Evolutionary conservation across 2,329 filamentous ascomycete species (phyloP).

Genomic region (Teratosphaeria zuluensis): DNA sequence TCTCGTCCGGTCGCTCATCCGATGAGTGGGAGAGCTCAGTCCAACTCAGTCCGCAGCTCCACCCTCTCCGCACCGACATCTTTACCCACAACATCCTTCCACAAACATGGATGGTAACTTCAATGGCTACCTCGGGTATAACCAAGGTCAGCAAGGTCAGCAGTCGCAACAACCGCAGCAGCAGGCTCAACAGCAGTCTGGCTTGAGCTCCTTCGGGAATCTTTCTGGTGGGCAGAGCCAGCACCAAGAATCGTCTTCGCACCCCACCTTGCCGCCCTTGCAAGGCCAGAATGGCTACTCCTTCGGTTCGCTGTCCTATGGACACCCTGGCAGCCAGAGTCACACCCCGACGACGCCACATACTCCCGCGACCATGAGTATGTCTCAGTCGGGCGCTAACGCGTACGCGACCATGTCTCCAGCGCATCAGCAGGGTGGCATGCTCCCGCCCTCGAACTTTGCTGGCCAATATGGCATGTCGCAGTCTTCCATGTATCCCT

Average conservation of each 20-base stretch:
- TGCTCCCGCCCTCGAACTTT: conserved; percentile 26
- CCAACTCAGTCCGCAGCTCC: conserved; percentile 7
- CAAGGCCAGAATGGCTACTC: conserved; percentile 24
- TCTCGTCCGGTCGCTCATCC: conserved; percentile 5
- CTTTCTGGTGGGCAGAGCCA: conserved; percentile 12
- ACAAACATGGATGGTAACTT: conserved; percentile 8
- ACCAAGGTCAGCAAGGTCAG: conserved; percentile 4
- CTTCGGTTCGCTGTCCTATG: conserved; percentile 26
- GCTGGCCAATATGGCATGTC: conserved; percentile 18
- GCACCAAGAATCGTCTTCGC: conserved; percentile 17
- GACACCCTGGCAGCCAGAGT: conserved; percentile 21
- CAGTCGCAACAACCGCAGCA: conserved; percentile 10
- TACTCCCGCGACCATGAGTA: conserved; percentile 22
- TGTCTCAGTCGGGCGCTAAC: conserved; percentile 18
- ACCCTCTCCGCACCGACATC: conserved; percentile 8
- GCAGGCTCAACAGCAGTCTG: conserved; percentile 14
- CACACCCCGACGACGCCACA: conserved; percentile 26
- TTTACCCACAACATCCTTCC: conserved; percentile 1
- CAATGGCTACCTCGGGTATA: conserved; percentile 6
- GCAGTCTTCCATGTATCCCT: conserved; percentile 21
- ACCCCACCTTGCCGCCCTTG: conserved; percentile 27
- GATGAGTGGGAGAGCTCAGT: conserved; percentile 4
- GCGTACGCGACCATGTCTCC: conserved; percentile 23
- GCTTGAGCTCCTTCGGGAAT: conserved; percentile 15
- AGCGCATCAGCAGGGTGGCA: conserved; percentile 18